phyloP scores from a whole-genome alignment of 2,329 filamentous ascomycete species.

The Aspergillus latus region DNA sequence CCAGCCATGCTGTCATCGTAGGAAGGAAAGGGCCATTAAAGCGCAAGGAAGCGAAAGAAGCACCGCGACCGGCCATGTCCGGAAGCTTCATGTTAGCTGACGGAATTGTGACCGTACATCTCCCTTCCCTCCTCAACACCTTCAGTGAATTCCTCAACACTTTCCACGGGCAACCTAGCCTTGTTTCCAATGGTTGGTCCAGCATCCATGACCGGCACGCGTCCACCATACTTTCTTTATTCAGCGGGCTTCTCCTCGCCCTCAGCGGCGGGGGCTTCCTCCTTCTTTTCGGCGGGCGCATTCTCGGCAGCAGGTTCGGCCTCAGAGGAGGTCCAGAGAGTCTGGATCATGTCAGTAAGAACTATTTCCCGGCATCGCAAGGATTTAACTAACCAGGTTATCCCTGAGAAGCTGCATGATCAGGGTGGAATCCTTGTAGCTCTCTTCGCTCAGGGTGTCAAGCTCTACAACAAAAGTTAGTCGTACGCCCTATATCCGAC shows the following conservation, averaged over 20 bases:
- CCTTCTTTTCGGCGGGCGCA: constrained; percentile 44
- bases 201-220: constrained; percentile 26
- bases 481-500: constrained; percentile 6
- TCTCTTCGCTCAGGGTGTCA: constrained; percentile 95
- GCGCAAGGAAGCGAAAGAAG: not conserved
- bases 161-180: constrained; percentile 13
- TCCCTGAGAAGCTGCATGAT: constrained; percentile 99
- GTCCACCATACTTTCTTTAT: constrained; percentile 42
- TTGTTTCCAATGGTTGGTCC: constrained; percentile 9
- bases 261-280: constrained; percentile 43
- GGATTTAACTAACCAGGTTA: constrained; percentile 69
- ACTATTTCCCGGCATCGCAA: not conserved
- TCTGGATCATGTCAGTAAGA: constrained; percentile 56
- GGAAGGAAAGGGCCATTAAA: constrained; percentile 4
- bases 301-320: constrained; percentile 71
- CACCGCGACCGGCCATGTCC: not conserved
- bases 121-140: constrained; percentile 1
- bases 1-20: constrained; percentile 11
- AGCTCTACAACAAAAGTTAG: constrained; percentile 63
- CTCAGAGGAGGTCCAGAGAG: constrained; percentile 98
- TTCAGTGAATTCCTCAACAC: constrained; percentile 8
- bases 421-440: constrained; percentile 98
- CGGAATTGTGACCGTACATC: constrained; percentile 1
- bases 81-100: not conserved
- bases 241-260: constrained; percentile 47